phyloP scores from a whole-genome alignment of 192 early-diverging fungal species.

The Gigaspora rosea region DNA sequence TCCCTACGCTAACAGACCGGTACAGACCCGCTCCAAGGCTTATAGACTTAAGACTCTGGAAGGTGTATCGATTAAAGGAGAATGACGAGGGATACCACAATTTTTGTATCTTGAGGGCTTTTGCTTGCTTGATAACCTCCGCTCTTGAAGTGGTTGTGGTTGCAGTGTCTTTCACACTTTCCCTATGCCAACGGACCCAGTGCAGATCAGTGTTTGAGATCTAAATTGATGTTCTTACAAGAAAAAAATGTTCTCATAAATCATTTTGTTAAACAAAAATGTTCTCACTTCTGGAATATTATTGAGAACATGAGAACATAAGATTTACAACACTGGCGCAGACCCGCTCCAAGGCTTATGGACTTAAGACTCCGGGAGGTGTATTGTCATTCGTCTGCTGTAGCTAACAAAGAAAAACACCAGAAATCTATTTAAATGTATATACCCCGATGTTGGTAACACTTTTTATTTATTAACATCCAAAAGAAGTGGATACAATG shows the following conservation, averaged over 20 bases:
- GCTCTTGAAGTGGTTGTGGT: constrained; percentile 27
- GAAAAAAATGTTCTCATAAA: too few species aligned
- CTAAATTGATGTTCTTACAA: too few species aligned
- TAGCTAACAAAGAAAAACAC: constrained; percentile 26
- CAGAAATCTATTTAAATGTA: constrained; percentile 9
- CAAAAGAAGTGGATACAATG: too few species aligned
- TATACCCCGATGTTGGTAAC: neutral
- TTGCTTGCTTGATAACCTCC: constrained; percentile 26
- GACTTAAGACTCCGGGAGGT: constrained; percentile 11
- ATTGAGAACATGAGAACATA: too few species aligned
- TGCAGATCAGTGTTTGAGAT: too few species aligned
- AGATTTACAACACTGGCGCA: too few species aligned
- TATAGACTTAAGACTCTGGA: constrained; percentile 6
- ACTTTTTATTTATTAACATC: neutral
- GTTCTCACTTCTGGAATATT: constrained; percentile 2
- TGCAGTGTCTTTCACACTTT: too few species aligned
- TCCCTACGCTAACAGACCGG: too few species aligned
- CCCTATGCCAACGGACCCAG: too few species aligned
- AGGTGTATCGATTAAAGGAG: constrained; percentile 13
- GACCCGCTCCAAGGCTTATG: too few species aligned
- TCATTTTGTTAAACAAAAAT: too few species aligned
- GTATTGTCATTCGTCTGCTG: constrained; percentile 23
- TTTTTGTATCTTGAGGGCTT: constrained; percentile 27
- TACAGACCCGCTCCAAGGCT: too few species aligned
- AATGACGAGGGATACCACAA: constrained; percentile 8